Conservation (phyloP, 129 eudicot genomes). For the Solidago caesia region DNA sequence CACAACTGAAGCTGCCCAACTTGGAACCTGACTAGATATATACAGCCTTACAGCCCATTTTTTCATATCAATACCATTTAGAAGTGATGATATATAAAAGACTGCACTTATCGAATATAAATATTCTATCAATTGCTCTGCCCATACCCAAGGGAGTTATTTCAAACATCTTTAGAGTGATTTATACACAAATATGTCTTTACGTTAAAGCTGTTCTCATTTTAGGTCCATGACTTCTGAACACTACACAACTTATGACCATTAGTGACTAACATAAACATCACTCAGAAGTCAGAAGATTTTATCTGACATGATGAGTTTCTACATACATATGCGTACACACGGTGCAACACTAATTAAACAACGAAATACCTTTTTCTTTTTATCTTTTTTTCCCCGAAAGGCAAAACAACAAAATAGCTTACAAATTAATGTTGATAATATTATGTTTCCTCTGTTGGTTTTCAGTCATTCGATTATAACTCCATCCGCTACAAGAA, state of each 20-base stretch:
- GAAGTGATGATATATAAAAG: background rate
- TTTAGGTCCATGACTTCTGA: background rate
- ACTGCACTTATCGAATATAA: background rate
- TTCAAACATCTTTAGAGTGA: background rate
- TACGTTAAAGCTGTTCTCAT: background rate
- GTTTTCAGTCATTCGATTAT: too few species aligned
- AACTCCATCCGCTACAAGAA: too few species aligned
- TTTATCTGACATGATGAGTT: background rate
- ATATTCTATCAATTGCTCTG: background rate
- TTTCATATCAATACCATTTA: background rate
- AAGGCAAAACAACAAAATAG: too few species aligned
- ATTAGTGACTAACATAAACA: background rate
- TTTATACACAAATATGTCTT: background rate
- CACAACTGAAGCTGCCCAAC: background rate
- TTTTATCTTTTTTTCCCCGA: too few species aligned
- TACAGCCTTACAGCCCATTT: background rate
- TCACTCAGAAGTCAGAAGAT: background rate
- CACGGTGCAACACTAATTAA: background rate
- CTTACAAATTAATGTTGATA: too few species aligned
- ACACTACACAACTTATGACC: background rate
- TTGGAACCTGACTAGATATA: background rate
- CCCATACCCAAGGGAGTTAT: background rate
- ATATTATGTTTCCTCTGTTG: too few species aligned
- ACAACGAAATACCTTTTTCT: background rate
- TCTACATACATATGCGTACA: background rate